Evolutionary conservation across 2,329 filamentous ascomycete species (phyloP), one percentile per base, ranked within the genome.

Genomic region (Waltergamsia citrina): DNA sequence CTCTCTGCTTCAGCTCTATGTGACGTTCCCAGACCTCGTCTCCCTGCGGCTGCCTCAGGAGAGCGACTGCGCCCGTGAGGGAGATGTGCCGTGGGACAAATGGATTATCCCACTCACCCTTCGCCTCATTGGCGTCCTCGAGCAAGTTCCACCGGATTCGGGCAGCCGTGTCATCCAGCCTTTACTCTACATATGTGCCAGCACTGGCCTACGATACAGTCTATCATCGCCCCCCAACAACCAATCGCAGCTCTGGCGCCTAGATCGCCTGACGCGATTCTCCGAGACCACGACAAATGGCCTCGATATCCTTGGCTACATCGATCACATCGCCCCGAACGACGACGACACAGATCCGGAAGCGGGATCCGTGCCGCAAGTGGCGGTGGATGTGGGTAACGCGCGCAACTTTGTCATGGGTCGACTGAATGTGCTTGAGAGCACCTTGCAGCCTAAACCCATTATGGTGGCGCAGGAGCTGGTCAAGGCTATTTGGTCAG

Each of bases 381-480:
- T 55, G 33, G 53, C 52, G 0, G 41, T 63, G 1, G 57, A 62
- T 12, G 54, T 56, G 1, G 56, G 53, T 10, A 53, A 51, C 16
- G 60, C 60, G 2, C 55, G 61, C 3, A 48, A 52, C 12, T 59
- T 62, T 33, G 45, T 64, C 16, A 57, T 60, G 47, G 48, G 49
- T 2, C 43, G 61, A 3, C 44, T 64, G 3, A 51, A 53, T 5
- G 52, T 59, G 15, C 31, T 63, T 18, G 60, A 63, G 40, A 49
- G 53, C 10, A 59, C 43, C 14, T 38, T 64, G 6, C 60, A 59
- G 4, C 61, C 61, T 3, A 59, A 57, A 9, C 61, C 61, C 3
- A 59, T 64, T 2, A 43, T 49, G 1, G 56, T 64, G n/a, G 61
- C 61, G 2, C 60, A 59, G 39, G 47, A 60, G 26, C 47, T 64